A percentile compares a stretch with the other conserved stretches of the same genome.
Evolutionary conservation across 2,329 filamentous ascomycete species (phyloP).

Genomic region (Trichoderma brevicompactum): DNA sequence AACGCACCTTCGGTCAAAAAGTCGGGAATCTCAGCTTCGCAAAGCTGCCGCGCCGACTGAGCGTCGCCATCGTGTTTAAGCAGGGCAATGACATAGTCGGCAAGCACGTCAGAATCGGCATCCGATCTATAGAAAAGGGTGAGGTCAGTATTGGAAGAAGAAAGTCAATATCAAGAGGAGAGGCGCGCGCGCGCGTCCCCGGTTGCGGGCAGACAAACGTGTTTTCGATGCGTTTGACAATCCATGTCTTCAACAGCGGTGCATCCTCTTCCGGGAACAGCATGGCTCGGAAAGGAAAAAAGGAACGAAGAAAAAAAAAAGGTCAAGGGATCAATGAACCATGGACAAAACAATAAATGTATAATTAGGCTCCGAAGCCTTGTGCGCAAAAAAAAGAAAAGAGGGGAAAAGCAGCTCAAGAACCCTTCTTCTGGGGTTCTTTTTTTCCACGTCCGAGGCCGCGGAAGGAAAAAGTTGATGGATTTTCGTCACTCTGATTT

Average conservation of each 20-base stretch:
- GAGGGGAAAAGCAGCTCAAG: not conserved
- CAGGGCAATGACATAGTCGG: conserved; percentile 82
- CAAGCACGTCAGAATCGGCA: conserved; percentile 79
- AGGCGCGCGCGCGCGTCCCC: not conserved
- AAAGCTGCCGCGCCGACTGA: conserved; percentile 67
- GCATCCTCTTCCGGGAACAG: conserved; percentile 66
- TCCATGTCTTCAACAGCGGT: conserved; percentile 72
- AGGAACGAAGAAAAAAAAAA: not conserved
- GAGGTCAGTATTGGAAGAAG: conserved; percentile 14
- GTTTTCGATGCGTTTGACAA: conserved; percentile 75
- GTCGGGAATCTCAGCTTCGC: conserved; percentile 73
- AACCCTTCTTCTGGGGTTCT: not conserved
- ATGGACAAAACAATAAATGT: not conserved
- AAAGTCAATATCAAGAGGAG: not conserved
- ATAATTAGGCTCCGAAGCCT: too few relatives aligned
- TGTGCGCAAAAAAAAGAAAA: not conserved
- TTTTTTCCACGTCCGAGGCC: not conserved
- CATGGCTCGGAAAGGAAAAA: conserved; percentile 48
- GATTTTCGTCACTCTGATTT: not conserved
- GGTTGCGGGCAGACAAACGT: conserved; percentile 57
- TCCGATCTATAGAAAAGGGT: conserved; percentile 62
- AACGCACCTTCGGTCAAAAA: conserved; percentile 68
- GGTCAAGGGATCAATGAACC: not conserved
- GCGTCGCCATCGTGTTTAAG: conserved; percentile 70
- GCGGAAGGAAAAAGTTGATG: conserved; percentile 8